Percentiles rank a stretch among this genome's conserved stretches.
Conservation (phyloP, 371 early-diverging fungal species). For the Coemansia sp. region DNA sequence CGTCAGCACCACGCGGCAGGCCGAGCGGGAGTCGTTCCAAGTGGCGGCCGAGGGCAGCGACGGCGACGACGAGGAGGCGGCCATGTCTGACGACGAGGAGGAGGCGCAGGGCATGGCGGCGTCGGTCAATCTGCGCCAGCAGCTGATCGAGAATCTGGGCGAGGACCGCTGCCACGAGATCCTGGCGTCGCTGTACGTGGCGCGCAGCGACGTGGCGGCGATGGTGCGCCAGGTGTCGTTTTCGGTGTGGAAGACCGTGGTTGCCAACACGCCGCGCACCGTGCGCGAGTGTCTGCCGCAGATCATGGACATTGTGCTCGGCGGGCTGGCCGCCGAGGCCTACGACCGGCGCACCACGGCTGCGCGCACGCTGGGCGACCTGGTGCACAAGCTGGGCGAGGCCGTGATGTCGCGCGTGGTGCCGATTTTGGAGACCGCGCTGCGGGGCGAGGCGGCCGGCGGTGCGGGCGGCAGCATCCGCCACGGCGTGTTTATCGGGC, state of each 20-base stretch:
- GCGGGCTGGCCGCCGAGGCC: conserved; percentile 68
- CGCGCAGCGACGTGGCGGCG: conserved; percentile 75
- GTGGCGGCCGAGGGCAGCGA: conserved; percentile 42
- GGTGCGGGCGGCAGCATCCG: conserved; percentile 52
- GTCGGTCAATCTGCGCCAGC: conserved; percentile 70
- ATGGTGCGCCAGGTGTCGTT: conserved; percentile 88
- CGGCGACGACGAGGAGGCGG: not conserved
- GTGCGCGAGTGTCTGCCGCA: conserved; percentile 89
- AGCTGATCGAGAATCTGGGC: conserved; percentile 81
- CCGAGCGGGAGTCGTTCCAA: conserved; percentile 46
- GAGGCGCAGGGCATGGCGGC: conserved; percentile 52
- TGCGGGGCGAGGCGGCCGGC: conserved; percentile 54
- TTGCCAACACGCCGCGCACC: conserved; percentile 94
- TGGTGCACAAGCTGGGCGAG: conserved; percentile 95
- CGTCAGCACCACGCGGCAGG: conserved; percentile 57
- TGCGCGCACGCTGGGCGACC: conserved; percentile 90
- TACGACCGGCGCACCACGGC: conserved; percentile 79
- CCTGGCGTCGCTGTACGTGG: conserved; percentile 91
- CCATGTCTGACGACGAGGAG: conserved; percentile 53
- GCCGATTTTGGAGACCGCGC: conserved; percentile 82
- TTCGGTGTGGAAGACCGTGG: conserved; percentile 94
- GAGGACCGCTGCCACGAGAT: conserved; percentile 82
- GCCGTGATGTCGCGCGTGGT: conserved; percentile 79
- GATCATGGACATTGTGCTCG: conserved; percentile 86
- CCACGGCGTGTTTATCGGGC: conserved; percentile 91